Percentiles rank a stretch among this genome's conserved stretches.
These are phyloP conservation scores for Triadica sebifera DNA, from an alignment of 345 rosid genomes.

Conservation along the genomic window DNA sequence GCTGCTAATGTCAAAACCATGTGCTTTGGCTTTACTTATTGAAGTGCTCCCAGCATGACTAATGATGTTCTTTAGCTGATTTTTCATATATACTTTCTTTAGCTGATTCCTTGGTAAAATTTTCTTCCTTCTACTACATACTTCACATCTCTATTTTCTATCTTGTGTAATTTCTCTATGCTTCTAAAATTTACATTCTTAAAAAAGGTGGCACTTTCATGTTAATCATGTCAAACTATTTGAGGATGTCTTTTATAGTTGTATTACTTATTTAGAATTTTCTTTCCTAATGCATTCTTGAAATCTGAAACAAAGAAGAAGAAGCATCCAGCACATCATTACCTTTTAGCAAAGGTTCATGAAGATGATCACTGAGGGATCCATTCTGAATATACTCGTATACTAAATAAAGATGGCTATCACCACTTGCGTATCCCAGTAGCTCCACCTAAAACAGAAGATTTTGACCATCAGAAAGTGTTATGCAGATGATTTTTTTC, in stretches of 20 bases:
- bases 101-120: not conserved
- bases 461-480: constrained; percentile 4
- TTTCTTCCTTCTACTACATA: not conserved
- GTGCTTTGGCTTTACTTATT: not conserved
- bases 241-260: not conserved
- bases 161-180: not conserved
- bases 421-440: constrained; percentile 34
- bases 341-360: constrained; percentile 31
- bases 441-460: constrained; percentile 34
- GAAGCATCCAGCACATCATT: not conserved
- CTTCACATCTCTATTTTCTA: not conserved
- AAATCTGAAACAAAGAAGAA: too few relatives aligned
- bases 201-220: not conserved
- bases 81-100: too few relatives aligned
- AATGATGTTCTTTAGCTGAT: too few relatives aligned
- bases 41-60: too few relatives aligned
- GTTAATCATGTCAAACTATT: not conserved
- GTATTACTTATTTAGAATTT: too few relatives aligned
- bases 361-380: constrained; percentile 35
- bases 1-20: constrained; percentile 14
- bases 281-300: not conserved
- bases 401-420: constrained; percentile 28
- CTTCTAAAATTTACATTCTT: not conserved
- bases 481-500: not conserved
- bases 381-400: constrained; percentile 39